A percentile compares a stretch with the other conserved stretches of the same genome.
Evolutionary conservation across 2,329 filamentous ascomycete species (phyloP).

Genomic region (Alternaria sp.): DNA sequence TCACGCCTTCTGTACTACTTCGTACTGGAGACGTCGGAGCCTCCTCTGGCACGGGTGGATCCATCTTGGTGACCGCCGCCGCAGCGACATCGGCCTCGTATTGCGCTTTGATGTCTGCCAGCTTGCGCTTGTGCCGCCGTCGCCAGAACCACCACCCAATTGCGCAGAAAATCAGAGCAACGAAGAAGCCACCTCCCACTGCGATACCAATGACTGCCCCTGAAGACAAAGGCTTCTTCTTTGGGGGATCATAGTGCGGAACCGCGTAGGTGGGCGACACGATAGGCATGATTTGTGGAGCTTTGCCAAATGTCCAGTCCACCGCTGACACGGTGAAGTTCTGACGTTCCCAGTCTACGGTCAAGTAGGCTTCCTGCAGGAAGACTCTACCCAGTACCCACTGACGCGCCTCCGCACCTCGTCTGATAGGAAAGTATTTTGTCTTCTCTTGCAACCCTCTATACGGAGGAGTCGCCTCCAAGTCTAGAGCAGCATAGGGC

Average conservation of each 20-base stretch:
- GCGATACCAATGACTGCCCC: constrained; percentile 55
- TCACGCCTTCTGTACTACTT: constrained; percentile 30
- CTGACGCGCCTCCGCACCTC: constrained; percentile 59
- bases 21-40: constrained; percentile 27
- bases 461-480: constrained; percentile 57
- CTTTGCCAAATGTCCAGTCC: constrained; percentile 39
- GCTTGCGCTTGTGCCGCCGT: constrained; percentile 29
- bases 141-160: constrained; percentile 46
- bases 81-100: constrained; percentile 31
- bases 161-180: constrained; percentile 39
- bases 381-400: constrained; percentile 72
- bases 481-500: constrained; percentile 59
- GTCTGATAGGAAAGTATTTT: constrained; percentile 71
- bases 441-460: constrained; percentile 65
- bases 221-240: constrained; percentile 23
- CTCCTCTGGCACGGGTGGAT: constrained; percentile 28
- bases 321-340: constrained; percentile 55
- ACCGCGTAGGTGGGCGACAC: constrained; percentile 35
- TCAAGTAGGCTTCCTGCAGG: constrained; percentile 69
- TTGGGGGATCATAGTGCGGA: neutral
- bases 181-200: constrained; percentile 47
- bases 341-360: constrained; percentile 56
- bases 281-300: constrained; percentile 42
- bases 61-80: constrained; percentile 28
- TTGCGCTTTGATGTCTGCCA: constrained; percentile 30